Evolutionary conservation across 805 yeast genomes (phyloP), one percentile per base, ranked within the genome.

Genomic region (Naumovozyma castellii): DNA sequence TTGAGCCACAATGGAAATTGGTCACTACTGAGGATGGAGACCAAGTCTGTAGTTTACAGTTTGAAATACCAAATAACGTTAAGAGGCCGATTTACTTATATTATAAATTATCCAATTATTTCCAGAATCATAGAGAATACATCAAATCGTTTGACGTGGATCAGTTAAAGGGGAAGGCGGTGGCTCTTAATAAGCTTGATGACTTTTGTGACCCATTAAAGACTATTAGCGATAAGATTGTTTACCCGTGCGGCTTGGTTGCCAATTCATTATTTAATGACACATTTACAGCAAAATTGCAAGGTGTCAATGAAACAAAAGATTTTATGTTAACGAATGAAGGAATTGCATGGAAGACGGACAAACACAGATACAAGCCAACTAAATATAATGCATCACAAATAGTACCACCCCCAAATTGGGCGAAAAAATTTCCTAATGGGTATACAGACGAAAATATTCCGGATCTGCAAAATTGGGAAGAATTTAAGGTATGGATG

Each of bases 101-200:
- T 64, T 92, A 92, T 65, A 78, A 79, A 49, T 67, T 92, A 53
- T 87, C 96, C 28, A 86, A 86, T 58, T 92, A 90, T 61, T 87
- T 72, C 61, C 97, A 92, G 61, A 92, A 92, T 60, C 98, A 92
- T 65, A 76, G 98, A 44, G 84, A 92, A 46, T 92, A 86, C 57
- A 97, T 90, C 27, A 78, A 77, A 44, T 82, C 94, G 8, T 84
- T 72, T 60, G 94, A 87, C 58, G 74, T 81, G 60, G 69, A 72
- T 32, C 98, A 92, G 62, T 57, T 92, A 37, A 75, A 76, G 44
- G 98, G 98, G 2, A 61, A 73, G 20, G 84, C 90, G 2, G 77
- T 81, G 5, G 40, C 71, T 0, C 65, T 66, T 3, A 69, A 62
- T 19, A 72, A 67, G 34, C 59, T 92, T 16, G 69, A 65, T 43